phyloP scores from a whole-genome alignment of 2,329 filamentous ascomycete genomes.

The Neonectria coccinea region DNA sequence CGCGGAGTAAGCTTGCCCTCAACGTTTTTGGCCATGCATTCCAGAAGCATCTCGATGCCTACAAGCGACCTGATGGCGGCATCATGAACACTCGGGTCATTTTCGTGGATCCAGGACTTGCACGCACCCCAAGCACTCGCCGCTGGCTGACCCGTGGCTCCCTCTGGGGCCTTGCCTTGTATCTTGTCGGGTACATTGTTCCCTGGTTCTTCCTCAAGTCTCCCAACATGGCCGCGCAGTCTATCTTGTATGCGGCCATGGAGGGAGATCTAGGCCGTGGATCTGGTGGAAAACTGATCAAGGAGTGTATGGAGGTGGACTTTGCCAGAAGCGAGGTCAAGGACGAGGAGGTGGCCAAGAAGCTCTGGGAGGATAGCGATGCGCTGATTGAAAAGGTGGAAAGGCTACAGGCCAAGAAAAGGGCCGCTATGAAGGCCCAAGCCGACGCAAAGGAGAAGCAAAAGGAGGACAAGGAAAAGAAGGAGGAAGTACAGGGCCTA shows the following conservation, averaged over 20 bases:
- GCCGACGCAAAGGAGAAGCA: conserved; percentile 50
- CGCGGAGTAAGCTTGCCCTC: conserved; percentile 80
- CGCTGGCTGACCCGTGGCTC: conserved; percentile 89
- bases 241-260: conserved; percentile 87
- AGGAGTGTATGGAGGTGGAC: conserved; percentile 86
- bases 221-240: conserved; percentile 84
- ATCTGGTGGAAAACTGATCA: conserved; percentile 78
- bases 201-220: conserved; percentile 93
- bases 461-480: conserved; percentile 50
- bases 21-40: conserved; percentile 91
- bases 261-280: conserved; percentile 76
- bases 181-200: conserved; percentile 81
- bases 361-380: conserved; percentile 91
- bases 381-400: conserved; percentile 81
- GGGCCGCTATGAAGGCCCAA: conserved; percentile 56
- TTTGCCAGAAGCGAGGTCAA: conserved; percentile 78
- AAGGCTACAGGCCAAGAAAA: conserved; percentile 73
- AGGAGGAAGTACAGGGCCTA: conserved; percentile 52
- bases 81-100: conserved; percentile 87
- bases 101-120: conserved; percentile 86
- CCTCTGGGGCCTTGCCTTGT: conserved; percentile 81
- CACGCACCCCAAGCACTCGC: conserved; percentile 86
- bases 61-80: conserved; percentile 84
- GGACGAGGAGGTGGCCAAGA: conserved; percentile 84
- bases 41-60: conserved; percentile 89